phyloP scores from a whole-genome alignment of 768 basidiomycete genomes.

The Phaffia tasmanica region DNA sequence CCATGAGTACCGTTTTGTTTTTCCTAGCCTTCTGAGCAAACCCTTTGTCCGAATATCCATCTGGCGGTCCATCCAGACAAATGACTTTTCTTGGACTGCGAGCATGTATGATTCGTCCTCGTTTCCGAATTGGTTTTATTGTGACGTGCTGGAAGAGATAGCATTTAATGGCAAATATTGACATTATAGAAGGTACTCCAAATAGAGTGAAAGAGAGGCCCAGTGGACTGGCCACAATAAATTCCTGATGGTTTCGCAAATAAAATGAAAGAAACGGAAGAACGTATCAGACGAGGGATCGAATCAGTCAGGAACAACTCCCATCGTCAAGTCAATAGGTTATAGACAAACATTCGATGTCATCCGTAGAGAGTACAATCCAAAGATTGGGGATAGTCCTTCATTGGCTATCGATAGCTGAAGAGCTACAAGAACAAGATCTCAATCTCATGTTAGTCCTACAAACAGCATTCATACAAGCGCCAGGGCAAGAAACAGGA shows the following conservation, averaged over 20 bases:
- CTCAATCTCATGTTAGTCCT: too few relatives aligned
- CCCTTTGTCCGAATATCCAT: neutral
- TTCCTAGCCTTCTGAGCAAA: neutral
- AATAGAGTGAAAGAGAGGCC: conserved; percentile 6
- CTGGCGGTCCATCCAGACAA: neutral
- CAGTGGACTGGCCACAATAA: conserved; percentile 2
- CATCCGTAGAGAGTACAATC: too few relatives aligned
- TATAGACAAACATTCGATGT: too few relatives aligned
- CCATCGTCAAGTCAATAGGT: too few relatives aligned
- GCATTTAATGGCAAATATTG: conserved; percentile 3
- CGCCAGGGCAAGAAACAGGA: too few relatives aligned
- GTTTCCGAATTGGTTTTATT: neutral
- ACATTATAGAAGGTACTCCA: neutral
- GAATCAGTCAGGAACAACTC: too few relatives aligned
- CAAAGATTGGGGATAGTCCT: too few relatives aligned
- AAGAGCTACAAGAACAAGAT: too few relatives aligned
- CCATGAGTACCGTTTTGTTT: neutral
- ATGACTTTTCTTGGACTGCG: neutral
- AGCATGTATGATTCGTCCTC: neutral
- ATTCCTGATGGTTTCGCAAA: neutral
- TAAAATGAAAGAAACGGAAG: too few relatives aligned
- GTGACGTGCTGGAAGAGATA: conserved; percentile 1
- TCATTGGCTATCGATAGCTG: too few relatives aligned
- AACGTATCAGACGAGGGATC: too few relatives aligned
- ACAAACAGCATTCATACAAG: too few relatives aligned